Base-by-base conservation (phyloP, 1,139 yeast genomes). In the Geotrichum phurueaensis region DNA sequence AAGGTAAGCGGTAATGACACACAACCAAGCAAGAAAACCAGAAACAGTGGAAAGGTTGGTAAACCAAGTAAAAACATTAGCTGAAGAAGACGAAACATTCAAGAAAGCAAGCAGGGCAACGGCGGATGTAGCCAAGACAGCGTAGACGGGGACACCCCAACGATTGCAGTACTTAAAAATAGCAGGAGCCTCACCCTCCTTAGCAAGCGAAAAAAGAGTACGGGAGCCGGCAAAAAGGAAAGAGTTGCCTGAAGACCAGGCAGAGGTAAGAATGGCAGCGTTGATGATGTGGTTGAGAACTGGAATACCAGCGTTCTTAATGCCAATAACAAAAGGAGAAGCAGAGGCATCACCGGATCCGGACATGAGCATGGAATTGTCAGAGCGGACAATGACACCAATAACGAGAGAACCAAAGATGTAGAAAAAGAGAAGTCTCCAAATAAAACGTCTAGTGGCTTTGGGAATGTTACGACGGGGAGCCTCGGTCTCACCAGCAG, bases 401-500 rank as follows among this genome's bases (percentile, higher is more conserved):
- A 85, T 78, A 57, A 84, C 75, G 53, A 82, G 74, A 64, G 84
- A 74, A 3, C 85, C 80, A 23, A 81, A 69, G 59, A 84, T 73
- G 72, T 83, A 84, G 73, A 85, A 83, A 60, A 83, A 73, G 31
- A 84, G 69, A 64, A 84, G 79, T 74, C 89, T 79, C 81, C 84
- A 83, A 70, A 82, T 79, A 45, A 84, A 86, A 64, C 84, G 84
- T 67, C 81, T 81, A 63, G 82, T 81, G 50, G 88, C 87, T 66
- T 78, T 78, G 64, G 89, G 87, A 63, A 85, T 77, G 23, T 85
- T 77, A 67, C 79, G 77, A 71, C 86, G 78, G 61, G 92, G 92
- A 68, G 86, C 84, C 53, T 79, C 79, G 53, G 91, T 83, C 74
- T 87, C 94, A 33, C 90, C 88, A 48, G 91, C 89, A 25, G 91